Base-by-base conservation (phyloP, 345 rosid species). In the Lepidium sativum region DNA sequence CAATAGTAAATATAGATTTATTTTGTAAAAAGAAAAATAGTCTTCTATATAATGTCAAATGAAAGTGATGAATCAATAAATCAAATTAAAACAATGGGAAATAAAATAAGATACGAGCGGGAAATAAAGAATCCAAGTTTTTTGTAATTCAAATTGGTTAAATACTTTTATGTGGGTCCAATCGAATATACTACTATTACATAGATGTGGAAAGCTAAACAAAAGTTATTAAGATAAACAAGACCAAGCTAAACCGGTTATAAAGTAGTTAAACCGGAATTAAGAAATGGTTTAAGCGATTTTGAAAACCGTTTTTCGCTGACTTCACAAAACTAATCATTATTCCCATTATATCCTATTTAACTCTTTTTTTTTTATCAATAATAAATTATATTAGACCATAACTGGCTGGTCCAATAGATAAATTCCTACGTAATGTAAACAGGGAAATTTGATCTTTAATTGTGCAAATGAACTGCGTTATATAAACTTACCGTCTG, bases 251-350 rank as follows among this genome's bases (percentile, higher is more conserved):
- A 39, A 56, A 14, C 62, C 49, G 68, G 65, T 56, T 27, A 38
- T 11, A 71, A 31, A 38, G 34, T 12, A 57, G 18, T 18, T 21
- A 31, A 73, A 67, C 57, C 63, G 53, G 37, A 31, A 9, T 17
- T 41, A 4, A 35, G 17, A 29, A 17, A 5, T 10, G 54, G 54
- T 68, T 44, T 0, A 49, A 48, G 40, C 76, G 51, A 33, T 17
- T 58, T 7, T 14, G 21, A 37, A 17, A 73, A 70, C 72, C 69
- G 75, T 80, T 73, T 77, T 72, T 75, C 79, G 81, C 76, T 78
- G 82, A 75, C 74, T 75, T 70, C 65, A 58, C 67, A 57, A 74
- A 69, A 63, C 75, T 77, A 86, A 89, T 84, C 77, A 86, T 86
- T 76, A 69, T 74, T 67, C 80, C 85, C 56, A 66, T 66, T 68